Percentiles rank a stretch among this genome's conserved stretches.
Evolutionary conservation across 495 filamentous ascomycete genomes (phyloP).

Genomic region (Friedmanniomyces simplex): DNA sequence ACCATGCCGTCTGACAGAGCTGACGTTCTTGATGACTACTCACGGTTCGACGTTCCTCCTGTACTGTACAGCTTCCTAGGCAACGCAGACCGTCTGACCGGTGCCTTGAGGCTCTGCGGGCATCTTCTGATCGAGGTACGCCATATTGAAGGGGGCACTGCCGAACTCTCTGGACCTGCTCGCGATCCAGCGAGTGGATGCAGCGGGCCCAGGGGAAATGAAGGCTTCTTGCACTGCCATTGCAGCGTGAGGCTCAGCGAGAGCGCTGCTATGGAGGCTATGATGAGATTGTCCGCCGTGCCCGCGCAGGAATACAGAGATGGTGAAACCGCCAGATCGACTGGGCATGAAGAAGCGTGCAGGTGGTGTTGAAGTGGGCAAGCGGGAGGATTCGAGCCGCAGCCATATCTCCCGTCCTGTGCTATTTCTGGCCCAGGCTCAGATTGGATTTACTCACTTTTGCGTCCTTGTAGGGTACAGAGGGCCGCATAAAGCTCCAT

Average conservation of each 20-base stretch:
- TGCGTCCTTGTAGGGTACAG: not conserved
- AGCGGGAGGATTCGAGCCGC: not conserved
- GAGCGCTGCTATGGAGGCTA: not conserved
- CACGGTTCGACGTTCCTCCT: not conserved
- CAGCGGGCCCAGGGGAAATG: not conserved
- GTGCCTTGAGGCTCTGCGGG: no score
- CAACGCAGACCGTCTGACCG: no score
- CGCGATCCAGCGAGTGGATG: not conserved
- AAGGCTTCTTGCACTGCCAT: not conserved
- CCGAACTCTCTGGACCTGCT: not conserved
- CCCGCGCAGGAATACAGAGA: not conserved
- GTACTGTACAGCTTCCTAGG: not conserved
- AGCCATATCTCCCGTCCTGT: not conserved
- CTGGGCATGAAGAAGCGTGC: not conserved
- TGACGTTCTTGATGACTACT: not conserved
- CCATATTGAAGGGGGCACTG: not conserved
- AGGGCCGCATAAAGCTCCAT: not conserved
- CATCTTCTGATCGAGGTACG: not conserved
- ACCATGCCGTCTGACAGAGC: not conserved
- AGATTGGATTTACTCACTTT: not conserved
- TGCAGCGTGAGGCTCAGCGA: not conserved
- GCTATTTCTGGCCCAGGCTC: not conserved
- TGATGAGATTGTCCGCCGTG: not conserved
- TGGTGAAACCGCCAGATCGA: constrained; percentile 3
- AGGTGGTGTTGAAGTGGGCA: not conserved